Percentiles rank a stretch among this genome's conserved stretches.
These are phyloP conservation scores for Tricholoma sp. DNA, from an alignment of 768 basidiomycete genomes.

Conservation along the genomic window DNA sequence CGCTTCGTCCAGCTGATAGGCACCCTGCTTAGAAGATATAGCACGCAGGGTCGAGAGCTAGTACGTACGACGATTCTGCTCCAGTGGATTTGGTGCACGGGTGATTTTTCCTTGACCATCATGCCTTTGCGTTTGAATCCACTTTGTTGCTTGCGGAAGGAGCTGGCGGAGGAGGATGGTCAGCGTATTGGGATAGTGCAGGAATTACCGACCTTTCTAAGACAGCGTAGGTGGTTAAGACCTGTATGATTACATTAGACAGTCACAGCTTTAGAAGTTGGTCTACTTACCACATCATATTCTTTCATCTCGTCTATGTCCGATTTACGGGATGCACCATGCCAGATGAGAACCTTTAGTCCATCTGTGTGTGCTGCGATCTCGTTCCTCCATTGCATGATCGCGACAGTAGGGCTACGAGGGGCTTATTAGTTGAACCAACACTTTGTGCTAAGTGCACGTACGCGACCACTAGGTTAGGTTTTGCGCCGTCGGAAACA, in stretches of 20 bases:
- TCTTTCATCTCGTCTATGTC: constrained; percentile 67
- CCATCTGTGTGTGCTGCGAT: constrained; percentile 82
- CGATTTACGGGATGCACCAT: constrained; percentile 71
- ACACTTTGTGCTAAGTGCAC: constrained; percentile 43
- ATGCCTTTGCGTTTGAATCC: constrained; percentile 86
- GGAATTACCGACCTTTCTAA: constrained; percentile 51
- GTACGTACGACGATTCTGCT: constrained; percentile 64
- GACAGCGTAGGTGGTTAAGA: constrained; percentile 84
- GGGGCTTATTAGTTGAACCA: constrained; percentile 33
- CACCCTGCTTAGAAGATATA: background rate
- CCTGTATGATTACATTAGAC: constrained; percentile 30
- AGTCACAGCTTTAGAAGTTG: background rate
- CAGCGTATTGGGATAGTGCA: background rate
- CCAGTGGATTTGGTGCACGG: constrained; percentile 84
- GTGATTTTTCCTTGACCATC: constrained; percentile 85
- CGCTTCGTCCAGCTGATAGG: constrained; percentile 79
- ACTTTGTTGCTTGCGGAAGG: constrained; percentile 86
- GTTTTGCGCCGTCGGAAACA: constrained; percentile 69
- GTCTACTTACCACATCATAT: constrained; percentile 72
- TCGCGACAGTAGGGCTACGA: constrained; percentile 46
- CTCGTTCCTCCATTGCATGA: constrained; percentile 91
- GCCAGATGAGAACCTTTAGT: constrained; percentile 88
- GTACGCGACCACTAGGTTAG: constrained; percentile 90
- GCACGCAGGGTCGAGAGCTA: background rate
- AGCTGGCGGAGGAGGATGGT: constrained; percentile 34